Evolutionary conservation across 257 asterid species (phyloP).

Genomic region (Solanum pennellii): DNA sequence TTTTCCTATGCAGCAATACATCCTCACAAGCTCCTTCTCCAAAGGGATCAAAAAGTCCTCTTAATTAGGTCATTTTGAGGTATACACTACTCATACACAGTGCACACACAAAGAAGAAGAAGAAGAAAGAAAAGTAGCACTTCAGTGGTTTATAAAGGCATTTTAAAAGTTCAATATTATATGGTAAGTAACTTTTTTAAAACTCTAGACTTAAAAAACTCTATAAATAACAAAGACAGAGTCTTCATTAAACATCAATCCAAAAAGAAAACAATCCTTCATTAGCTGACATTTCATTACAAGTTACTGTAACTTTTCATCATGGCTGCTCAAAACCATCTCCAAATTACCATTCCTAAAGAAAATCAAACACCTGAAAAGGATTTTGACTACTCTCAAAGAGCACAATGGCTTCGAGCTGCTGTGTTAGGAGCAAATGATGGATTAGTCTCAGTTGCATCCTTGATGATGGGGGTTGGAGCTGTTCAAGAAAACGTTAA

Average conservation of each 20-base stretch:
- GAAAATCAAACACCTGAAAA: constrained; percentile 9
- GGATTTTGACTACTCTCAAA: constrained; percentile 40
- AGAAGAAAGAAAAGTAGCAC: no score
- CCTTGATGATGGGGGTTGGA: constrained; percentile 67
- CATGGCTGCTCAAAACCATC: constrained; percentile 41
- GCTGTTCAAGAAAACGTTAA: constrained; percentile 37
- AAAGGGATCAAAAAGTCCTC: no score
- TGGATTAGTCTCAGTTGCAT: constrained; percentile 57
- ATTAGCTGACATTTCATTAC: background rate
- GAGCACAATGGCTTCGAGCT: constrained; percentile 76
- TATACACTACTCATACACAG: background rate
- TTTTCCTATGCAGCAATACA: constrained; percentile 21
- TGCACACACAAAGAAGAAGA: background rate
- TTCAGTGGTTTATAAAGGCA: background rate
- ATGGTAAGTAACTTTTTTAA: background rate
- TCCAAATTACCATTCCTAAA: constrained; percentile 22
- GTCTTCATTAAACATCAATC: background rate
- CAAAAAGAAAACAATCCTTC: background rate
- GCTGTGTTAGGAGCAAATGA: constrained; percentile 66
- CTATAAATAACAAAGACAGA: constrained; percentile 23
- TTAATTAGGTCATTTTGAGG: background rate
- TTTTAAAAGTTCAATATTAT: background rate
- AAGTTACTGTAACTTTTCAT: background rate
- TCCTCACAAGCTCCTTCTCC: background rate
- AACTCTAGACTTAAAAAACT: background rate